These are phyloP conservation scores for Populus tomentosa DNA, from an alignment of 441 rosid species.

Conservation along the genomic window DNA sequence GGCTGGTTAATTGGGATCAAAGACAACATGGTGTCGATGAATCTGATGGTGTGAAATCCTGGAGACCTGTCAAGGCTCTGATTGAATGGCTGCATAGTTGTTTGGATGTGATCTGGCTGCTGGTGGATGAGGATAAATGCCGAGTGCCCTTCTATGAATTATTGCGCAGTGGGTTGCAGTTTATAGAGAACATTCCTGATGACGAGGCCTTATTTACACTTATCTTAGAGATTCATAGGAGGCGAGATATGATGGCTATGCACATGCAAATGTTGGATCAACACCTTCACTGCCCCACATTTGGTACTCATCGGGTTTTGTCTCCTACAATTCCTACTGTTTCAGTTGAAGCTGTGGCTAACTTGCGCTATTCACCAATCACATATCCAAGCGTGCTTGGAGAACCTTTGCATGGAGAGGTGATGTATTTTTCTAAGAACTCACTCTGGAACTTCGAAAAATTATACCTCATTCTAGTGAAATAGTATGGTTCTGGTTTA, in stretches of 20 bases:
- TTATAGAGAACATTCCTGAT: constrained; percentile 90
- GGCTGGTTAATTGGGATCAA: constrained; percentile 97
- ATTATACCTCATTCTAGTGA: background rate
- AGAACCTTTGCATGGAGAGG: constrained; percentile 98
- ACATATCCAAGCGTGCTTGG: constrained; percentile 98
- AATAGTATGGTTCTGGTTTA: constrained; percentile 3
- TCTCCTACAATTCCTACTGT: constrained; percentile 62
- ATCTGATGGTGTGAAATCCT: constrained; percentile 46
- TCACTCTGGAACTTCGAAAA: background rate
- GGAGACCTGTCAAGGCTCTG: constrained; percentile 66
- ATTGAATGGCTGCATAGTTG: constrained; percentile 90
- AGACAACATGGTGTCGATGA: constrained; percentile 63
- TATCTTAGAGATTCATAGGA: constrained; percentile 87
- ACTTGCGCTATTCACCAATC: constrained; percentile 83
- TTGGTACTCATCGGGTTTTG: constrained; percentile 86
- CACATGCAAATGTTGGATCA: constrained; percentile 98
- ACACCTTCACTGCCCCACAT: constrained; percentile 95
- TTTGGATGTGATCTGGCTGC: constrained; percentile 88
- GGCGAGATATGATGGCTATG: constrained; percentile 97
- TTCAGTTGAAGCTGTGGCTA: constrained; percentile 65
- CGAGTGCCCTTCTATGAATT: constrained; percentile 95
- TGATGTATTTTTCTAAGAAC: constrained; percentile 18
- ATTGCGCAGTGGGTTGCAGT: constrained; percentile 87
- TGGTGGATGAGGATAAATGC: constrained; percentile 82
- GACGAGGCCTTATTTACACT: constrained; percentile 91